These are phyloP conservation scores for Filosporella fistucella DNA, from an alignment of 495 filamentous ascomycete genomes.

Conservation along the genomic window DNA sequence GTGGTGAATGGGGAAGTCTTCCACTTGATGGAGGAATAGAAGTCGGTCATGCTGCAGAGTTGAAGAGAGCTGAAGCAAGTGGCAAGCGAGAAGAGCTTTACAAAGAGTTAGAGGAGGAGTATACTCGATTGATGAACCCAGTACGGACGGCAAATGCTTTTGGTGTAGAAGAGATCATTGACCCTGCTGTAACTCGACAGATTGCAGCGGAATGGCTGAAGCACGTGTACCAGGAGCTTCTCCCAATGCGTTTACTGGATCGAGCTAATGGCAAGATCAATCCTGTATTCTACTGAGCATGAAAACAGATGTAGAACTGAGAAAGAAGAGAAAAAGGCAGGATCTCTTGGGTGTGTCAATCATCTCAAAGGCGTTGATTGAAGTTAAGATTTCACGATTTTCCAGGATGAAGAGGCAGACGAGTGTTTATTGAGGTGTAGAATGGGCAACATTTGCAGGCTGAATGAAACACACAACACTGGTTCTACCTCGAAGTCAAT, in stretches of 20 bases:
- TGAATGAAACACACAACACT: too few species aligned
- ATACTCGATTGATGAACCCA: constrained; percentile 56
- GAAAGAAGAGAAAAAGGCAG: too few species aligned
- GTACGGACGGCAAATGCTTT: constrained; percentile 61
- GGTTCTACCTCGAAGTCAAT: too few species aligned
- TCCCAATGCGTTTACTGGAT: constrained; percentile 43
- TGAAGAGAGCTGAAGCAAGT: constrained; percentile 48
- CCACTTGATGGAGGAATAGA: constrained; percentile 60
- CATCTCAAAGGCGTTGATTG: too few species aligned
- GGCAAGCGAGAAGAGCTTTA: constrained; percentile 37
- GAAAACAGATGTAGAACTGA: too few species aligned
- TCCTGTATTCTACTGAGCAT: constrained; percentile 39
- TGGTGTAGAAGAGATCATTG: constrained; percentile 60
- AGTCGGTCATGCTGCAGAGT: constrained; percentile 53
- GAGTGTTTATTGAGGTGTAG: too few species aligned
- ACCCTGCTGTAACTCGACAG: constrained; percentile 51
- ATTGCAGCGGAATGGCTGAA: constrained; percentile 48
- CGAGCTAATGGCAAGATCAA: constrained; percentile 46
- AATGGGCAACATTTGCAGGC: too few species aligned
- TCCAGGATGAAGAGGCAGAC: too few species aligned
- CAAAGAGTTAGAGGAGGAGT: constrained; percentile 52
- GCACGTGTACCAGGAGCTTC: constrained; percentile 47
- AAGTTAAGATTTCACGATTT: too few species aligned
- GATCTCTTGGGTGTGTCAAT: too few species aligned
- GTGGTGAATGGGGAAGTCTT: constrained; percentile 54